Conservation (phyloP, 2,329 filamentous ascomycete species). For the Pseudocercospora cruenta region DNA sequence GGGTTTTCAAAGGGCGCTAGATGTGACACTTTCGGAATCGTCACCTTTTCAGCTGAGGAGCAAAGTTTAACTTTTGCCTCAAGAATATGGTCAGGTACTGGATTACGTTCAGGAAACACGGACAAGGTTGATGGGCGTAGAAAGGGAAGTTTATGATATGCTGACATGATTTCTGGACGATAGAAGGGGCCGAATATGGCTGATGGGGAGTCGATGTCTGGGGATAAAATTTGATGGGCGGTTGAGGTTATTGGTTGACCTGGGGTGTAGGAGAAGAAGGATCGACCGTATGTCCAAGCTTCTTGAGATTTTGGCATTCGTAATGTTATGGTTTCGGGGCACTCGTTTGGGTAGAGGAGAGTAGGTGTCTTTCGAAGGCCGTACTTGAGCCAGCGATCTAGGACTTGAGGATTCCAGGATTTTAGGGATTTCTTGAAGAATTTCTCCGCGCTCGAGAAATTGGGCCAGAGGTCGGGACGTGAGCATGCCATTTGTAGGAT, state of each 20-base stretch:
- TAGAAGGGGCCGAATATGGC: neutral
- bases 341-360: conserved; percentile 44
- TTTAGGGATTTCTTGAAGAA: conserved; percentile 72
- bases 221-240: neutral
- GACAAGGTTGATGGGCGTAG: neutral
- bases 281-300: conserved; percentile 66
- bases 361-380: conserved; percentile 73
- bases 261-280: neutral
- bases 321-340: conserved; percentile 65
- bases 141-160: neutral
- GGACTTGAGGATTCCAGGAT: conserved; percentile 77
- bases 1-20: neutral
- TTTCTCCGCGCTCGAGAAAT: conserved; percentile 68
- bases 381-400: conserved; percentile 71
- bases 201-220: neutral
- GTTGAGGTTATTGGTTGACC: neutral
- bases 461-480: conserved; percentile 82
- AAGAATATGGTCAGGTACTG: neutral
- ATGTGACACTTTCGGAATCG: neutral
- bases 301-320: conserved; percentile 86
- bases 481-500: conserved; percentile 34
- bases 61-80: neutral
- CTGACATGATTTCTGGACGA: neutral
- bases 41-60: neutral
- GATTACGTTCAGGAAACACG: neutral